Evolutionary conservation across 306 rosid species (phyloP).

Genomic region (Mimosa pudica): DNA sequence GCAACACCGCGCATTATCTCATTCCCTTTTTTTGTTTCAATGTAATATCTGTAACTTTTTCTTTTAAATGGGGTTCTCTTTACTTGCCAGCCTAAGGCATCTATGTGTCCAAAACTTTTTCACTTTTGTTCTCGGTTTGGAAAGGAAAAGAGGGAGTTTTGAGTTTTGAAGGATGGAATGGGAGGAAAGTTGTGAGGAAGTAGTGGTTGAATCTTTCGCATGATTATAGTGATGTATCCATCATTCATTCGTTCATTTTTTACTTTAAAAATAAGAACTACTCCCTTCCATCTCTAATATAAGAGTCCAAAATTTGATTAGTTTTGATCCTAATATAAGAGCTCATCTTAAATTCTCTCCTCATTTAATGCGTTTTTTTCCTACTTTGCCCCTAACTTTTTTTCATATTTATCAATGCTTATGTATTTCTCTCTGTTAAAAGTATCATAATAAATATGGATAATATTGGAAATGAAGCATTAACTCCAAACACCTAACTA

Average conservation of each 20-base stretch:
- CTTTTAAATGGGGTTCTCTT: slow-evolving; percentile 2
- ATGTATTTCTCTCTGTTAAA: no score
- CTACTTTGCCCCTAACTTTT: no score
- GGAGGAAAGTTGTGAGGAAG: not conserved
- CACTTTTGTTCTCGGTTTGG: not conserved
- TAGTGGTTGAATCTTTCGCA: not conserved
- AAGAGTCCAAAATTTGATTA: no score
- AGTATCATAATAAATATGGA: no score
- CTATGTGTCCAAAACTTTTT: not conserved
- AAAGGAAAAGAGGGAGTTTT: not conserved
- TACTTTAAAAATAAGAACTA: not conserved
- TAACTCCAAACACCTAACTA: no score
- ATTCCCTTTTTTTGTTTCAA: not conserved
- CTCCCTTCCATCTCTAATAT: no score
- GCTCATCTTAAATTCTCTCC: no score
- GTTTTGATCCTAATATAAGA: no score
- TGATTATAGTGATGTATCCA: not conserved
- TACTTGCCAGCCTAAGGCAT: slow-evolving; percentile 5
- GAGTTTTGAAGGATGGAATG: not conserved
- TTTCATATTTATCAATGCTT: no score
- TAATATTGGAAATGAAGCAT: no score
- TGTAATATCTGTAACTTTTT: not conserved
- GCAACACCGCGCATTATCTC: not conserved
- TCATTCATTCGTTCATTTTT: not conserved
- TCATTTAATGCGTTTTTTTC: no score